phyloP scores from a whole-genome alignment of 305 asterid species.

The Fraxinus velutina region DNA sequence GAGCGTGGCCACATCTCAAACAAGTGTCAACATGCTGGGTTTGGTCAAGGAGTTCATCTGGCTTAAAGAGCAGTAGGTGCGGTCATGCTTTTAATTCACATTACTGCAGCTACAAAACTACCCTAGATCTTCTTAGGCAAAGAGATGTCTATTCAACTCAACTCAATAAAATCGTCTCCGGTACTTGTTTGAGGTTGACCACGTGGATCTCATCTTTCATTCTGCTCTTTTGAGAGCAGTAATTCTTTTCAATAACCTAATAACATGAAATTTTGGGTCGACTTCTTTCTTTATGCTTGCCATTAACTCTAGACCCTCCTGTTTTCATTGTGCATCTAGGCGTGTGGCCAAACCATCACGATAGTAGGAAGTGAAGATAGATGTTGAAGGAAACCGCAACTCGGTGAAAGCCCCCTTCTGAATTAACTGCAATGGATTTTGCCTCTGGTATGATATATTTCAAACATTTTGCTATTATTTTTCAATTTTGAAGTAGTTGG shows the following conservation, averaged over 20 bases:
- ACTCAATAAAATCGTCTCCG: neutral
- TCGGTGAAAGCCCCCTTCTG: neutral
- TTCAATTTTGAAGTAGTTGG: neutral
- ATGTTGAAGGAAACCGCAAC: neutral
- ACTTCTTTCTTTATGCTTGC: neutral
- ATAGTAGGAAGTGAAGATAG: neutral
- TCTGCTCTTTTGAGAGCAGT: neutral
- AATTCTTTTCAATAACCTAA: neutral
- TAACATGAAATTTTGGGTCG: neutral
- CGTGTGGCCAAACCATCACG: neutral
- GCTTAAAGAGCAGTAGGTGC: slow-evolving; percentile 15
- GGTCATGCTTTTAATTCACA: neutral
- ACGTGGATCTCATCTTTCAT: neutral
- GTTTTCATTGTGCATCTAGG: neutral
- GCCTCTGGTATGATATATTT: neutral
- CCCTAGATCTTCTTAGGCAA: neutral
- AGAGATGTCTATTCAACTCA: neutral
- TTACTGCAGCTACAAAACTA: neutral
- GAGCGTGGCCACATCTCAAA: slow-evolving; percentile 57
- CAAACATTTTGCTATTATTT: neutral
- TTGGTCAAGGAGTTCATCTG: slow-evolving; percentile 7
- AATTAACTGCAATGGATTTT: neutral
- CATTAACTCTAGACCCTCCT: neutral
- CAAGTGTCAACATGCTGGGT: slow-evolving; percentile 19
- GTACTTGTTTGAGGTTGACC: neutral